Conservation (phyloP, 345 rosid genomes). For the Hirschfeldia incana region DNA sequence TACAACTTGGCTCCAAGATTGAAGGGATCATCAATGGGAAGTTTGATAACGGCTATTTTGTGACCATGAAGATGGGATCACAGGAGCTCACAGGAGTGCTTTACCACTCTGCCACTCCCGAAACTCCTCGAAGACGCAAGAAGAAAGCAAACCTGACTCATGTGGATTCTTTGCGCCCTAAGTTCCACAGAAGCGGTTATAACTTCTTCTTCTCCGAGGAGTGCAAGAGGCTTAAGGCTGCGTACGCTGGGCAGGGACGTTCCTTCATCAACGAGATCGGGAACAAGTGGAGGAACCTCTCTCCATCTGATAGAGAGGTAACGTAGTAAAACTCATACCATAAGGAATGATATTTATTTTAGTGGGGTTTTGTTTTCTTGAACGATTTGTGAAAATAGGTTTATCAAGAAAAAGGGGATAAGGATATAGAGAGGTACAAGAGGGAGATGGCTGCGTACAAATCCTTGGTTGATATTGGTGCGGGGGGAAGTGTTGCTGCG, state of each 20-base stretch:
- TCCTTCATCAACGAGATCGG: neutral
- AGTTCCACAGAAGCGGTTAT: conserved; percentile 1
- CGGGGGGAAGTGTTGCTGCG: neutral
- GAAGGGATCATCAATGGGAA: conserved; percentile 68
- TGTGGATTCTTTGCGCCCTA: conserved; percentile 20
- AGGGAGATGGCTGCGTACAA: neutral
- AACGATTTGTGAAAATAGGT: neutral
- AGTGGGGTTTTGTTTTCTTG: neutral
- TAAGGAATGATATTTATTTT: neutral
- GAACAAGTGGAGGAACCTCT: conserved; percentile 7
- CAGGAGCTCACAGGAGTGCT: conserved; percentile 64
- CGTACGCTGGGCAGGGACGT: neutral
- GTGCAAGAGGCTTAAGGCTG: neutral
- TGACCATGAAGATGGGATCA: conserved; percentile 57
- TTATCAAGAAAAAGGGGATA: neutral
- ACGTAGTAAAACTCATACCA: neutral
- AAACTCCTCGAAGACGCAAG: conserved; percentile 18
- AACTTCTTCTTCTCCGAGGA: conserved; percentile 19
- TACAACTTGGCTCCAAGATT: conserved; percentile 54
- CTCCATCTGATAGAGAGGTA: conserved; percentile 19
- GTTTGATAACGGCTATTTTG: conserved; percentile 65
- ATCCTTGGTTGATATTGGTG: neutral
- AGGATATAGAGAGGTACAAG: conserved; percentile 1
- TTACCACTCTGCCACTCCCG: conserved; percentile 49
- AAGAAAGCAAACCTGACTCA: conserved; percentile 1